Evolutionary conservation across 2,329 filamentous ascomycete species (phyloP).

Genomic region (Pezicula neosporulosa): DNA sequence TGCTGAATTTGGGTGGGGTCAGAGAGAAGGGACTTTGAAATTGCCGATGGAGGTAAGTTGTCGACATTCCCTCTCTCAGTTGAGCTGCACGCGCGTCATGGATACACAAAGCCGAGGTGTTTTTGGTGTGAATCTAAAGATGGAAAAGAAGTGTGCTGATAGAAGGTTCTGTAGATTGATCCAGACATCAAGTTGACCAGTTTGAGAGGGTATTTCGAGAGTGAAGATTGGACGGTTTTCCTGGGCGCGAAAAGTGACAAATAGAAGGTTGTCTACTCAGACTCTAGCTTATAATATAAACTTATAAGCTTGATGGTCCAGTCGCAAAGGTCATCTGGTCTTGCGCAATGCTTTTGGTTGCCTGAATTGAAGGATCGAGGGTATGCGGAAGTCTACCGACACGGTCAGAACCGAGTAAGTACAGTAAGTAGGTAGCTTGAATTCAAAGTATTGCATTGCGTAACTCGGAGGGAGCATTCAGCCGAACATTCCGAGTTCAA

Average conservation of each 20-base stretch:
- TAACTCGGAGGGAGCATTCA: no score
- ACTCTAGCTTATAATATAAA: no score
- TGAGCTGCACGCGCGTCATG: neutral
- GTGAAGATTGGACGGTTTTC: conserved; percentile 12
- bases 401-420: no score
- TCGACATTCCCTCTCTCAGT: neutral
- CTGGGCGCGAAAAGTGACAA: neutral
- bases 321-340: no score
- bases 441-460: no score
- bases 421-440: no score
- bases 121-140: no score
- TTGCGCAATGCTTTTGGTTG: no score
- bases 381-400: no score
- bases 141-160: neutral
- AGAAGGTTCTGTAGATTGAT: conserved; percentile 11
- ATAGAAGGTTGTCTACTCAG: neutral
- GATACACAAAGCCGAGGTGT: neutral
- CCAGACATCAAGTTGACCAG: conserved; percentile 13
- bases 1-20: conserved; percentile 32
- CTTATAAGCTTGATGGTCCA: no score
- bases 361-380: no score
- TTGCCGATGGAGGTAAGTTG: conserved; percentile 14
- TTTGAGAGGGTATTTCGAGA: conserved; percentile 15
- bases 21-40: conserved; percentile 23
- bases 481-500: no score